Base-by-base conservation (phyloP, 139 green algal genomes). In the Volvox reticuliferus region DNA sequence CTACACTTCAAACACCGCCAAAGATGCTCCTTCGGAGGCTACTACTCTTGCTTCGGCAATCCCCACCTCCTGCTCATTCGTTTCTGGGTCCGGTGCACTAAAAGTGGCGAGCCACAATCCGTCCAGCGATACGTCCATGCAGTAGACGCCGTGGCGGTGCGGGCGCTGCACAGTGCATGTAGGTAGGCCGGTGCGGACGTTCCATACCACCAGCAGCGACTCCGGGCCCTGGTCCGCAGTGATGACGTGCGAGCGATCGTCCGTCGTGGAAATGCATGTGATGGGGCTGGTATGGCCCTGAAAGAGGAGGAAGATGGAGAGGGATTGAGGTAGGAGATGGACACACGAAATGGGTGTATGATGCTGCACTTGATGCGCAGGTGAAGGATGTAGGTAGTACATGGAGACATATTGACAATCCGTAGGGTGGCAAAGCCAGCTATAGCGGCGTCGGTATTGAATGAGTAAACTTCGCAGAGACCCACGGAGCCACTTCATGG, bases 261-360 rank as follows among this genome's bases (percentile, higher is more conserved):
- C 76, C 36, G 93, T 94, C 20, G 91, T 92, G 9, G 82, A 80
- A 19, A 97, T 73, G 88, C 93, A 96, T 2, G 93, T 93, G 84
- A 98, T 96, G 88, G 95, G 68, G 84, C 96, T 96, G 88, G 92
- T 93, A 88, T 98, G 96, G 50, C 96, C 96, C 94, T 97, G 90
- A 18, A 63, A 44, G 79, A 22, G 50, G 24, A 2, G 33, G 37
- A 77, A 71, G 82, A 79, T 22, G 36, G 82, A 83, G 78, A 22
- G 22, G n/a, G 20, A 37, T 24, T 77, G 2, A 16, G 20, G 6
- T 35, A 50, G 18, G 44, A 30, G 33, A 20, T 24, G 65, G 65
- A 12, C 65, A 55, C 44, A 55, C 9, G 44, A 55, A 55, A 55
- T 14, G 44, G 44, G 44, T 55, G 5, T 55, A 55, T n/a, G 44